phyloP scores from a whole-genome alignment of 306 rosid genomes.

The Trichosanthes cucumerina region DNA sequence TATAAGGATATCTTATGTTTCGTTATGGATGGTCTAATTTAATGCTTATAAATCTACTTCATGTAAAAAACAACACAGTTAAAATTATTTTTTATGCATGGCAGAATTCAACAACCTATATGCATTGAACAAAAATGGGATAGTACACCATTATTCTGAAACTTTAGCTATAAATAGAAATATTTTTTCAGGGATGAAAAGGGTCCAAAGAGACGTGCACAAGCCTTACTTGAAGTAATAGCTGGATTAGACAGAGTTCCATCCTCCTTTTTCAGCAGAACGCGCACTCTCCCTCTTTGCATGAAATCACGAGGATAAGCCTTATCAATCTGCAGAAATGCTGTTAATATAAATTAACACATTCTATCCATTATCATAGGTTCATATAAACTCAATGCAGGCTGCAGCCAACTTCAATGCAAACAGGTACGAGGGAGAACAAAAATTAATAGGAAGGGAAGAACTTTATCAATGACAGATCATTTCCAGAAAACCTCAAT shows the following conservation, averaged over 20 bases:
- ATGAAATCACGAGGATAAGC: slow-evolving; percentile 90
- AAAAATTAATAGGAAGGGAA: neutral
- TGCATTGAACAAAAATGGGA: neutral
- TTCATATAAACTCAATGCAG: neutral
- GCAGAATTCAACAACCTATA: neutral
- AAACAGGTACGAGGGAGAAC: neutral
- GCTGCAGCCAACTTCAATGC: neutral
- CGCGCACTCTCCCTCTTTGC: slow-evolving; percentile 87
- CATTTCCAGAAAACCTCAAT: slow-evolving; percentile 45
- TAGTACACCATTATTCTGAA: neutral
- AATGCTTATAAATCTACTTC: neutral
- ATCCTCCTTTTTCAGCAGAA: slow-evolving; percentile 64
- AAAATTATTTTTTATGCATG: neutral
- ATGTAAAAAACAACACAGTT: neutral
- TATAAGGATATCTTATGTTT: neutral
- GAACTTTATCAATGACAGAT: neutral
- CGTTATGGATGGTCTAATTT: neutral
- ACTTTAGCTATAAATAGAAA: neutral
- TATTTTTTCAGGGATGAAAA: neutral
- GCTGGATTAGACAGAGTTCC: slow-evolving; percentile 57
- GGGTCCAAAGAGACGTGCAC: neutral
- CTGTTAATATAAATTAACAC: neutral
- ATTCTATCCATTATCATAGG: neutral
- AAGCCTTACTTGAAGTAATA: slow-evolving; percentile 54
- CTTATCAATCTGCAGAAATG: slow-evolving; percentile 44